A percentile compares a stretch with the other conserved stretches of the same genome.
These are phyloP conservation scores for Leccinum fibrillosum DNA, from an alignment of 768 basidiomycete genomes.

Conservation along the genomic window DNA sequence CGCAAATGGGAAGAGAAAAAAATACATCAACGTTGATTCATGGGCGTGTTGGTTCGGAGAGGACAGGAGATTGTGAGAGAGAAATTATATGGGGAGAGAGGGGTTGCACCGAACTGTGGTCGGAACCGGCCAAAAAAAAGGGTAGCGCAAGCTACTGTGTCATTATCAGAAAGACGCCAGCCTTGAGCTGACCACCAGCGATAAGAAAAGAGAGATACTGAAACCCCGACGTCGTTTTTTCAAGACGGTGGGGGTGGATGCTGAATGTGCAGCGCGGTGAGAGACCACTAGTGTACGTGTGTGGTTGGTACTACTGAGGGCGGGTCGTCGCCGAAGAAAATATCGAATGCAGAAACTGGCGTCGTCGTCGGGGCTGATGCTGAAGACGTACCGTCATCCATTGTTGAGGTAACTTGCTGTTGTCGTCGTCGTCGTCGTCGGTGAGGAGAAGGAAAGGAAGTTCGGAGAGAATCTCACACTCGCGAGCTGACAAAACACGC, in stretches of 20 bases:
- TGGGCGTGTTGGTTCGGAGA: constrained; percentile 28
- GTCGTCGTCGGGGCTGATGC: constrained; percentile 68
- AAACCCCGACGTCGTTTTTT: constrained; percentile 24
- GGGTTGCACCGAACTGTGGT: constrained; percentile 13
- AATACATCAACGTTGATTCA: constrained; percentile 43
- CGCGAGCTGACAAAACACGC: constrained; percentile 13
- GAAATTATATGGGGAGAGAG: constrained; percentile 25
- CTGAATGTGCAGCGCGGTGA: constrained; percentile 25
- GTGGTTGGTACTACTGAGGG: constrained; percentile 30
- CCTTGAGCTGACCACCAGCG: constrained; percentile 34
- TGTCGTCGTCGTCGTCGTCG: constrained; percentile 21
- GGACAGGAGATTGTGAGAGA: constrained; percentile 7
- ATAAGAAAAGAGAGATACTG: constrained; percentile 14
- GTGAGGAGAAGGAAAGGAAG: not conserved
- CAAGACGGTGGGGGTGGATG: constrained; percentile 22
- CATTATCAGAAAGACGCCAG: constrained; percentile 24
- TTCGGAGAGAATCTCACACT: not conserved
- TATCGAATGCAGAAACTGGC: constrained; percentile 46
- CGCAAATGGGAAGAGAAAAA: constrained; percentile 35
- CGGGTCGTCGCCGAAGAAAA: constrained; percentile 37
- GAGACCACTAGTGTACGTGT: constrained; percentile 27
- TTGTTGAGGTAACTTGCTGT: constrained; percentile 34
- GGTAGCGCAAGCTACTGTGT: constrained; percentile 8
- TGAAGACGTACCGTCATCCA: constrained; percentile 81
- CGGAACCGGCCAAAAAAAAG: constrained; percentile 11